Base-by-base conservation (phyloP, 2,329 filamentous ascomycete species). In the Coniochaeta hoffmannii region DNA sequence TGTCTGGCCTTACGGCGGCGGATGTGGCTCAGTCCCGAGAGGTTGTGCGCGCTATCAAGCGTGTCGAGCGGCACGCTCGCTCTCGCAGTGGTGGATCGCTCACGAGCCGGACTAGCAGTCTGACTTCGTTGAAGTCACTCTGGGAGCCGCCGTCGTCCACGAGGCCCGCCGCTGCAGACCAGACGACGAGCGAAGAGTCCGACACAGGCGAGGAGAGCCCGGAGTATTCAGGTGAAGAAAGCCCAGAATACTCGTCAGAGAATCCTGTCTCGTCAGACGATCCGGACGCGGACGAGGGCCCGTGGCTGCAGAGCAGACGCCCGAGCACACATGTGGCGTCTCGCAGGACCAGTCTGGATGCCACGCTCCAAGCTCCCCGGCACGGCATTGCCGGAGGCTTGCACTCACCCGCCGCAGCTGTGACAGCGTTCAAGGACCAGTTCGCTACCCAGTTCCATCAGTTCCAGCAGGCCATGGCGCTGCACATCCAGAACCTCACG, bases 391-490 rank as follows among this genome's bases (percentile, higher is more conserved):
- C 71, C 10, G 66, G 65, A 15, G 66, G 67, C 1, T 71, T 77
- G 36, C 76, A 77, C 17, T 81, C 83, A 1, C 82, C 85, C 2
- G 76, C 80, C 4, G 78, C 83, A 4, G 81, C 87, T 50, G 81
- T 90, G 64, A 77, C 83, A 51, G 87, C 86, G 14, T 81, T 90
- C 71, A 84, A 86, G 63, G 87, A 91, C 55, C 87, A 92, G 56
- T 71, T 93, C 19, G 78, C 85, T 26, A 79, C 85, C 17, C 88
- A 91, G 64, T 78, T 92, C 50, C 86, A 92, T 56, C 85, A 91
- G 57, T 79, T 92, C 63, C 89, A 91, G 65, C 85, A 90, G 66
- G 83, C 78, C 49, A 79, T 90, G 74, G 77, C 82, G 34, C 74
- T 85, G 68, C 80, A 85, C 49, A 76, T 89, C 62, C 86, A 86